Conservation (phyloP, 257 asterid species). For the Verbascum thapsus region DNA sequence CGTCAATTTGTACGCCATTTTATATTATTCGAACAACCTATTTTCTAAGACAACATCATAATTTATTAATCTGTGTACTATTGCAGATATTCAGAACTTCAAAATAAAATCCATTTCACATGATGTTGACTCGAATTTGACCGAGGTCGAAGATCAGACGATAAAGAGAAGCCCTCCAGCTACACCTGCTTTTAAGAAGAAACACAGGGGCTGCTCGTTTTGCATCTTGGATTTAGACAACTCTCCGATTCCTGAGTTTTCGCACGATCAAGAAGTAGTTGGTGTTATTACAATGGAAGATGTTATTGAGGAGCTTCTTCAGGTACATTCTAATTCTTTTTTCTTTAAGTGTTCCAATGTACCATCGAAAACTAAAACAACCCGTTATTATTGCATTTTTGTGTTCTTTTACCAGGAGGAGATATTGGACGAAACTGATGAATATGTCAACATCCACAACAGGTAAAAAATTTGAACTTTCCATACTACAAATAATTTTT, state of each 20-base stretch:
- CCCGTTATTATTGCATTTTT: neutral
- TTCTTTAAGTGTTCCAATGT: neutral
- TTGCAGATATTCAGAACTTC: slow-evolving; percentile 50
- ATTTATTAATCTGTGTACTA: slow-evolving; percentile 7
- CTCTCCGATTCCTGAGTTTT: slow-evolving; percentile 75
- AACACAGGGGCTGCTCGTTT: slow-evolving; percentile 86
- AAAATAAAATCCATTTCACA: slow-evolving; percentile 40
- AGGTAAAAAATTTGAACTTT: slow-evolving; percentile 45
- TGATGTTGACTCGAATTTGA: slow-evolving; percentile 37
- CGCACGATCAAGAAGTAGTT: slow-evolving; percentile 75
- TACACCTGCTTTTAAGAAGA: slow-evolving; percentile 95
- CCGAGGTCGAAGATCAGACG: slow-evolving; percentile 49
- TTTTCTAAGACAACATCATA: neutral
- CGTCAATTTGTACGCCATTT: too few relatives aligned
- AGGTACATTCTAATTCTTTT: slow-evolving; percentile 44
- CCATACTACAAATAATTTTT: neutral
- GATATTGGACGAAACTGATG: slow-evolving; percentile 96
- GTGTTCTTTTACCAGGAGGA: slow-evolving; percentile 69
- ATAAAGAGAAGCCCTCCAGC: slow-evolving; percentile 68
- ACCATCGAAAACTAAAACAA: neutral
- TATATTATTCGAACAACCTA: neutral
- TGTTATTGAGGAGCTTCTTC: slow-evolving; percentile 99
- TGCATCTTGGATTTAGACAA: slow-evolving; percentile 89
- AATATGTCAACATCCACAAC: slow-evolving; percentile 96
- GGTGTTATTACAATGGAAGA: slow-evolving; percentile 98